These are phyloP conservation scores for Meripilus lineatus DNA, from an alignment of 1,284 basidiomycete genomes.

Conservation along the genomic window DNA sequence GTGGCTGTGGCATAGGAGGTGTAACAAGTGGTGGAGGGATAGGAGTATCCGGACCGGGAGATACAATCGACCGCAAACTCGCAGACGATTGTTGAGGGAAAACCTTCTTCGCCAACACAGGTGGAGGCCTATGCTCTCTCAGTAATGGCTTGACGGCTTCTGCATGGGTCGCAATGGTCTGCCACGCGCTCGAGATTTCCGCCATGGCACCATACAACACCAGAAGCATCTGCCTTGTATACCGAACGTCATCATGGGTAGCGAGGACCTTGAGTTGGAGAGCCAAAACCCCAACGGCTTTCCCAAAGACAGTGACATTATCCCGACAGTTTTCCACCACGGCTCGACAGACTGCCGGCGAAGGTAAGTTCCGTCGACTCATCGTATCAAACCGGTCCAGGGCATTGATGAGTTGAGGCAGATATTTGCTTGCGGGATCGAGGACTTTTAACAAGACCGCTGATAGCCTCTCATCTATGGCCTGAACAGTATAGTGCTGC, in stretches of 20 bases:
- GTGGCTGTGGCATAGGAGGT: slow-evolving; percentile 21
- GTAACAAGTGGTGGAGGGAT: slow-evolving; percentile 16
- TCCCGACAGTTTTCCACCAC: slow-evolving; percentile 86
- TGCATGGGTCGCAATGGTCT: slow-evolving; percentile 69
- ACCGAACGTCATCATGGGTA: slow-evolving; percentile 79
- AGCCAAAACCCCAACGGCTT: slow-evolving; percentile 80
- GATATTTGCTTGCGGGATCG: slow-evolving; percentile 79
- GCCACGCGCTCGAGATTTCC: slow-evolving; percentile 88
- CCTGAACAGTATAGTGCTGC: slow-evolving; percentile 85
- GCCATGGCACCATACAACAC: slow-evolving; percentile 89
- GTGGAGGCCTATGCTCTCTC: slow-evolving; percentile 36
- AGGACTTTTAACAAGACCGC: slow-evolving; percentile 80
- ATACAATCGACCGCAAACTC: slow-evolving; percentile 22
- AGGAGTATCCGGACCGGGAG: slow-evolving; percentile 16
- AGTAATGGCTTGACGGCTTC: slow-evolving; percentile 69
- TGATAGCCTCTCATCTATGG: slow-evolving; percentile 83
- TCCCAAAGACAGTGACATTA: slow-evolving; percentile 81
- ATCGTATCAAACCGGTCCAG: slow-evolving; percentile 91
- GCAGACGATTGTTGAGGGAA: too few species aligned
- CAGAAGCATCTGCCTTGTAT: slow-evolving; percentile 83
- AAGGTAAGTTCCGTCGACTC: slow-evolving; percentile 64
- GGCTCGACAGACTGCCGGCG: slow-evolving; percentile 71
- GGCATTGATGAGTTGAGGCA: slow-evolving; percentile 82
- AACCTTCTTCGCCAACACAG: slow-evolving; percentile 16
- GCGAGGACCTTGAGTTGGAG: slow-evolving; percentile 79